Conservation (phyloP, 108 stramenopile genomes). For the Poteriospumella lacustris region DNA sequence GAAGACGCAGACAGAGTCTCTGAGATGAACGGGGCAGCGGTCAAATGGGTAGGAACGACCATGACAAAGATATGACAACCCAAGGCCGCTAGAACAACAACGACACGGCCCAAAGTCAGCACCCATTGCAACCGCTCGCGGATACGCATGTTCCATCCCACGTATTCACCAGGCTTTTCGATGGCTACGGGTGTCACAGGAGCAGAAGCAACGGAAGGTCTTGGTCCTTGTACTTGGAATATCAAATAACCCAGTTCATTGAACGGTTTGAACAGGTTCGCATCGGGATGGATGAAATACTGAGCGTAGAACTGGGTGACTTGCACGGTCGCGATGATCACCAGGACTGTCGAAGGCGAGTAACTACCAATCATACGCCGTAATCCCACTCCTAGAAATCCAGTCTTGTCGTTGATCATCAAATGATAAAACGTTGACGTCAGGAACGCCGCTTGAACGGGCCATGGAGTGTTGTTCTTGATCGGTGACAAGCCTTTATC, state of each 20-base stretch:
- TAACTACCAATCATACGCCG: background rate
- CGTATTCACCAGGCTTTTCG: background rate
- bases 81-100: background rate
- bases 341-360: background rate
- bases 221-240: background rate
- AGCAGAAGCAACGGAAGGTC: too few species aligned
- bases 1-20: too few species aligned
- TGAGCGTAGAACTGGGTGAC: background rate
- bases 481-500: slow-evolving; percentile 38
- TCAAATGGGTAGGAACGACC: background rate
- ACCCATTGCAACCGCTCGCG: background rate
- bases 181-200: background rate
- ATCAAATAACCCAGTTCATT: background rate
- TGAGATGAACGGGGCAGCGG: too few species aligned
- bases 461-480: background rate
- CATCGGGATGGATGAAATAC: background rate
- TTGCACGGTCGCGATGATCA: background rate
- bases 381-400: background rate
- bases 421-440: background rate
- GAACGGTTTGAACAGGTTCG: background rate
- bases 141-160: background rate
- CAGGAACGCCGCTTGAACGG: background rate
- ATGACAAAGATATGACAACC: background rate
- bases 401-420: background rate
- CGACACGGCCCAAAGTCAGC: background rate